A percentile compares a stretch with the other conserved stretches of the same genome.
Conservation (phyloP, 2,329 filamentous ascomycete species). For the Xylaria sp. region DNA sequence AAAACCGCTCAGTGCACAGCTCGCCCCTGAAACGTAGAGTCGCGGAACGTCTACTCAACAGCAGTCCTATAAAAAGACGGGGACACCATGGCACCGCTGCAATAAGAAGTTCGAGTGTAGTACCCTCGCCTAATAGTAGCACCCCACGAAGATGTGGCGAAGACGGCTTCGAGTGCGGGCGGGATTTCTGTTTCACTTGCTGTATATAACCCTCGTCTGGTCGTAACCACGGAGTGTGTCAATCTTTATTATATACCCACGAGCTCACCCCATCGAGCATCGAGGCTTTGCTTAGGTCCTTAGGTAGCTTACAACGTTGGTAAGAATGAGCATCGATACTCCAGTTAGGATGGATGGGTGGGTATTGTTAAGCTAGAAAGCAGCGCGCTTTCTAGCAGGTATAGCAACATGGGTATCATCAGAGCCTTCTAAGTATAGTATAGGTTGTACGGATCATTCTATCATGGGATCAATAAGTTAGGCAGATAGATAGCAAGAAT, state of each 20-base stretch:
- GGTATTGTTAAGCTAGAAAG: too few species aligned
- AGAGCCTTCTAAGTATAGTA: too few species aligned
- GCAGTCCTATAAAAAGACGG: slow-evolving; percentile 32
- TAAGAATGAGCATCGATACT: not conserved
- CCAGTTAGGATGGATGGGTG: not conserved
- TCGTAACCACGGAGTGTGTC: not conserved
- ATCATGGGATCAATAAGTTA: too few species aligned
- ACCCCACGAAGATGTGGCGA: slow-evolving; percentile 52
- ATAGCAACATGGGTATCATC: too few species aligned
- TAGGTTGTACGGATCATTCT: too few species aligned
- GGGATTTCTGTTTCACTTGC: slow-evolving; percentile 67
- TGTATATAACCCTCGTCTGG: slow-evolving; percentile 42
- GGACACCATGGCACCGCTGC: too few species aligned
- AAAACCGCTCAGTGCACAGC: slow-evolving; percentile 31
- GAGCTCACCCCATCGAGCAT: not conserved
- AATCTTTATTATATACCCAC: not conserved
- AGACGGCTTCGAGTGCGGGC: slow-evolving; percentile 60
- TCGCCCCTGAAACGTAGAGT: slow-evolving; percentile 38
- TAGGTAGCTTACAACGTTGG: not conserved
- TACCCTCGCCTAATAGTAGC: slow-evolving; percentile 19
- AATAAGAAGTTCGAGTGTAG: slow-evolving; percentile 28
- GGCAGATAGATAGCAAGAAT: too few species aligned
- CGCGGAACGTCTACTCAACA: slow-evolving; percentile 26
- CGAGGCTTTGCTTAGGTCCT: not conserved
- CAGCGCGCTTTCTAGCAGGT: too few species aligned